Evolutionary conservation across 805 yeast species (phyloP).

Genomic region (Cyberlindnera japonica): DNA sequence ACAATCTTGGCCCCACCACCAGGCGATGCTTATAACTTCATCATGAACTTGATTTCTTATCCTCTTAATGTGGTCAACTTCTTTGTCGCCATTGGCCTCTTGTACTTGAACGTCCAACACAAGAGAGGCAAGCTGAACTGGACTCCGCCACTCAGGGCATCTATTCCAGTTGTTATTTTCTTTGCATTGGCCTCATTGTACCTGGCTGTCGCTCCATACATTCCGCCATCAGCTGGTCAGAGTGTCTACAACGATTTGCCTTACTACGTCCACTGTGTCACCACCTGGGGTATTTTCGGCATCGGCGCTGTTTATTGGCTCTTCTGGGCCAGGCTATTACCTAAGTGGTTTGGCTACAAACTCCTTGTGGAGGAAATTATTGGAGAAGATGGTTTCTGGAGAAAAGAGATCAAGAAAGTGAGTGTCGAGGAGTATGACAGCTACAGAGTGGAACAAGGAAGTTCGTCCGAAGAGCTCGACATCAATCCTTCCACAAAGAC

Average conservation of each 20-base stretch:
- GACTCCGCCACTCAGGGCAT: constrained; percentile 70
- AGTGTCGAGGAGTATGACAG: constrained; percentile 23
- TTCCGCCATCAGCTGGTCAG: constrained; percentile 67
- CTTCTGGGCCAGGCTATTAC: constrained; percentile 57
- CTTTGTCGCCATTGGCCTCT: constrained; percentile 57
- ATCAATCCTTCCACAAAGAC: not conserved
- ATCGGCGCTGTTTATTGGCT: constrained; percentile 66
- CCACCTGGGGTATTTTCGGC: constrained; percentile 73
- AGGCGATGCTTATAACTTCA: constrained; percentile 83
- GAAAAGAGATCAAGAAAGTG: constrained; percentile 49
- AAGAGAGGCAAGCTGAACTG: constrained; percentile 50
- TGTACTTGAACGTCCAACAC: constrained; percentile 52
- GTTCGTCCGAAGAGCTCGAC: not conserved
- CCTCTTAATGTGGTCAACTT: constrained; percentile 76
- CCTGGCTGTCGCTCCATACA: constrained; percentile 71
- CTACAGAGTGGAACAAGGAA: constrained; percentile 18
- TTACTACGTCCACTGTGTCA: constrained; percentile 76
- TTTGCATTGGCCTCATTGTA: constrained; percentile 64
- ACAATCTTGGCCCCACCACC: constrained; percentile 80
- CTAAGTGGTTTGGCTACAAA: constrained; percentile 49
- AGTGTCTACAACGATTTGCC: constrained; percentile 68
- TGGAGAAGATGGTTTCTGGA: constrained; percentile 73
- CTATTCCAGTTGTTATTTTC: constrained; percentile 58
- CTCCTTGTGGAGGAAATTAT: constrained; percentile 50
- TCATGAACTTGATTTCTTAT: constrained; percentile 74